Evolutionary conservation across 768 basidiomycete genomes (phyloP).

Genomic region (Ramaria sp.): DNA sequence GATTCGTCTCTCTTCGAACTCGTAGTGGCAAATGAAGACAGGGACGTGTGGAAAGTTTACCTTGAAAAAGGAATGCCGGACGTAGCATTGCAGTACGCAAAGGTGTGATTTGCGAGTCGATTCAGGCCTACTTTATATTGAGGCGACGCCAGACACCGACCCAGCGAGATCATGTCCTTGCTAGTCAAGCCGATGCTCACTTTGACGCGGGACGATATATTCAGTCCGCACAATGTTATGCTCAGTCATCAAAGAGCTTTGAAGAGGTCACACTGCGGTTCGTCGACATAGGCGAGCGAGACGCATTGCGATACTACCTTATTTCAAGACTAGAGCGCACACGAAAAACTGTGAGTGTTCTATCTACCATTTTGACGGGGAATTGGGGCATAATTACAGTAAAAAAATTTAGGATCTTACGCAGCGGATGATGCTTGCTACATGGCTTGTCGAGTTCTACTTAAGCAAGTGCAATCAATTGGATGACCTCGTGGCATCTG

Average conservation of each 20-base stretch:
- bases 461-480: slow-evolving; percentile 93
- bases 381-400: neutral
- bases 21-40: slow-evolving; percentile 75
- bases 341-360: slow-evolving; percentile 56
- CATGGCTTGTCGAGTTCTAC: slow-evolving; percentile 97
- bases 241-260: slow-evolving; percentile 78
- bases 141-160: slow-evolving; percentile 48
- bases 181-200: slow-evolving; percentile 70
- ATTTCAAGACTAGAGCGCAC: slow-evolving; percentile 80
- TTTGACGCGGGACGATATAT: slow-evolving; percentile 78
- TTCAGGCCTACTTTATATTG: neutral
- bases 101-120: slow-evolving; percentile 32
- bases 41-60: slow-evolving; percentile 91
- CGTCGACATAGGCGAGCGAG: slow-evolving; percentile 80
- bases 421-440: slow-evolving; percentile 95
- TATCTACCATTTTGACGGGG: neutral
- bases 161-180: slow-evolving; percentile 79
- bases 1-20: slow-evolving; percentile 84
- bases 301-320: slow-evolving; percentile 83
- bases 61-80: slow-evolving; percentile 70
- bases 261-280: slow-evolving; percentile 91
- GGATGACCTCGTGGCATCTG: slow-evolving; percentile 88
- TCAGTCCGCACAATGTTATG: slow-evolving; percentile 86
- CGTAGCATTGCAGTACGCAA: slow-evolving; percentile 70
- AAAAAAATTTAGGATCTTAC: slow-evolving; percentile 58